Conservation (phyloP, 352 stramenopile species). For the Globisporangium acanthophoron region DNA sequence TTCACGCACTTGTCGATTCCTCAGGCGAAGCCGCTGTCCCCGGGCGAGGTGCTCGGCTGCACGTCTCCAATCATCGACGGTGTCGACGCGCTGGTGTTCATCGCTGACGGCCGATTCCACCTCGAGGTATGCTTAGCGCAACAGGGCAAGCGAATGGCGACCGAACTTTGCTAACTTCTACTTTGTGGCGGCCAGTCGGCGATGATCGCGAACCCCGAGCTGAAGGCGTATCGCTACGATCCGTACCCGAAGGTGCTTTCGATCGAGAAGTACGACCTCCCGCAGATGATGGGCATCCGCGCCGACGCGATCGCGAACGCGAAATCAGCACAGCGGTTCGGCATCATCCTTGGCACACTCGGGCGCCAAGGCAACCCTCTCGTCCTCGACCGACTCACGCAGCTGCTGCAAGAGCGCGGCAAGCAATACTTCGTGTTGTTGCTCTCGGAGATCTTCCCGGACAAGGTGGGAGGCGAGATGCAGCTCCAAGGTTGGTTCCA, state of each 20-base stretch:
- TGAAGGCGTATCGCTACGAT: slow-evolving; percentile 97
- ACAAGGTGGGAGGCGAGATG: slow-evolving; percentile 41
- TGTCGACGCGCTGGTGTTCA: slow-evolving; percentile 95
- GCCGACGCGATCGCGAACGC: slow-evolving; percentile 70
- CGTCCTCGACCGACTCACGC: slow-evolving; percentile 93
- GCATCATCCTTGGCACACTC: slow-evolving; percentile 98
- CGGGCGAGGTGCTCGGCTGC: slow-evolving; percentile 98
- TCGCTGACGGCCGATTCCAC: slow-evolving; percentile 99
- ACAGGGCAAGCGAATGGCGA: too few species aligned
- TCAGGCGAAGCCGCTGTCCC: slow-evolving; percentile 97
- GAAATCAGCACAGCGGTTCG: slow-evolving; percentile 87
- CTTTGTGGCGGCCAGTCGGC: slow-evolving; percentile 25
- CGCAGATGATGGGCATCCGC: slow-evolving; percentile 94
- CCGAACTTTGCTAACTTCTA: too few species aligned
- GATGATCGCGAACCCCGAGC: slow-evolving; percentile 98
- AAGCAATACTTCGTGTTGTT: slow-evolving; percentile 94
- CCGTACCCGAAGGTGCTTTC: slow-evolving; percentile 98
- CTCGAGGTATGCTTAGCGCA: slow-evolving; percentile 84
- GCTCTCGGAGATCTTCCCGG: slow-evolving; percentile 96
- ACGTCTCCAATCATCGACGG: slow-evolving; percentile 94
- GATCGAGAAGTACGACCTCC: slow-evolving; percentile 95
- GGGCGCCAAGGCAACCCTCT: slow-evolving; percentile 96
- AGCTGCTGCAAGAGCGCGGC: slow-evolving; percentile 78
- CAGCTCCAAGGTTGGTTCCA: background rate
- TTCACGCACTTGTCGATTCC: slow-evolving; percentile 86